Base-by-base conservation (phyloP, 768 basidiomycete species). In the Trametes sanguinea region DNA sequence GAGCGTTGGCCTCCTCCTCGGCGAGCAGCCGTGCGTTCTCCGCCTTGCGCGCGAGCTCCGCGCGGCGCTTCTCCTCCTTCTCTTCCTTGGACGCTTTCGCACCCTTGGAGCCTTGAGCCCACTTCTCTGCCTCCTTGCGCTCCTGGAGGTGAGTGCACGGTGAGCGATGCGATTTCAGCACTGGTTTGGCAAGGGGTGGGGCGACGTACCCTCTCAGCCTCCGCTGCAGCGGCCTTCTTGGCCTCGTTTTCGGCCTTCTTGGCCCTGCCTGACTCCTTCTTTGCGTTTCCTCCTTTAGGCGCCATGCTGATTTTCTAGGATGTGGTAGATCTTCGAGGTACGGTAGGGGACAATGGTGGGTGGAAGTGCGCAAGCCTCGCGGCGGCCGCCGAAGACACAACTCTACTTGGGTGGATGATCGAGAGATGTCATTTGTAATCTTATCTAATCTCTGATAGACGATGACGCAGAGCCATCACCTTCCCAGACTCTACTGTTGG, bases 231-330 rank as follows among this genome's bases (percentile, higher is more conserved):
- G 63, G 84, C 81, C 75, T 94, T 95, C 80, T 89, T 92, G 8
- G 83, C 80, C 71, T 93, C 92, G 71, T 94, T 95, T 71, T 95
- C 91, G 29, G 92, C 92, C 74, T 97, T 97, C 77, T 93, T 95
- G 0, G 94, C 89, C 56, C 90, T 76, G 4, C 95, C 94, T 45
- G 85, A 76, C 75, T 96, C 95, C 74, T 96, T 96, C 86, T 96
- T 97, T 60, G 92, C 80, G 80, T 94, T 96, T 67, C 82, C 85
- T 64, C 88, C 90, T 75, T 92, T 93, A 1, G 95, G 94, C 51
- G 95, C 76, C 95, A 95, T 95, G 33, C 6, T 51, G 2, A 16
- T 1, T 10, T 46, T 9, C 3, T 27, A 27, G n/a, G 7, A 13
- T 9, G 48, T 51, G 2, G 8, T 7, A 6, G 42, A 29, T 2